Evolutionary conservation across 2,329 filamentous ascomycete species (phyloP), one percentile per base, ranked within the genome.

Genomic region (Cryphonectria radicalis): DNA sequence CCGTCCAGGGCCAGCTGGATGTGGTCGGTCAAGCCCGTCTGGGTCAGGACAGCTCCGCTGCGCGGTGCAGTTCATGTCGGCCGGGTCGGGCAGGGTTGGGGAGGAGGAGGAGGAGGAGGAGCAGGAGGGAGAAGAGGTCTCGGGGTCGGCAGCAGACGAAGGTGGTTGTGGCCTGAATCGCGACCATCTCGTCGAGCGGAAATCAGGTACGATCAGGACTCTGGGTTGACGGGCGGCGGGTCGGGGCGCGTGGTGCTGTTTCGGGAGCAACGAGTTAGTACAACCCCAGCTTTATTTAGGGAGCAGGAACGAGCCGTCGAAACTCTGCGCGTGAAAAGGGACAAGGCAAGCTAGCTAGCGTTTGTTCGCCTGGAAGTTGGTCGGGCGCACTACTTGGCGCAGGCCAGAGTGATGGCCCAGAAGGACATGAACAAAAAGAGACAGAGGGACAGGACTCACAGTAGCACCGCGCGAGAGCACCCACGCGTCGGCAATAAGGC

Each of bases 401-500:
- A n/a, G n/a, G n/a, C n/a, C n/a, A n/a, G n/a, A n/a, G n/a, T n/a
- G n/a, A n/a, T n/a, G 46, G 22, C 40, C 37, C 57, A 53, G 70
- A 37, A 57, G 25, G n/a, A 25, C 32, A 4, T 63, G 11, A 43
- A 46, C 40, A 25, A 25, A 32, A 42, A 37, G 62, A 13, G 25
- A 67, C 25, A 7, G 8, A 11, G 4, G 43, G 13, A 28, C 22
- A 59, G 57, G 63, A 73, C 81, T 76, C 79, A 83, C 82, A 76
- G 76, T 73, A 70, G 67, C 67, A 65, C 76, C 73, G 64, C 77
- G 75, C 35, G 79, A 73, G 50, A 79, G 76, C 53, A 82, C 73
- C 84, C 84, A 86, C 46, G 78, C 77, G 62, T 77, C 77, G 13
- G 84, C 81, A 75, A 86, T 83, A 37, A 81, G 75, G 67, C 76